Evolutionary conservation across 441 rosid species (phyloP), one percentile per base, ranked within the genome.

Genomic region (Erodium chrysanthum): DNA sequence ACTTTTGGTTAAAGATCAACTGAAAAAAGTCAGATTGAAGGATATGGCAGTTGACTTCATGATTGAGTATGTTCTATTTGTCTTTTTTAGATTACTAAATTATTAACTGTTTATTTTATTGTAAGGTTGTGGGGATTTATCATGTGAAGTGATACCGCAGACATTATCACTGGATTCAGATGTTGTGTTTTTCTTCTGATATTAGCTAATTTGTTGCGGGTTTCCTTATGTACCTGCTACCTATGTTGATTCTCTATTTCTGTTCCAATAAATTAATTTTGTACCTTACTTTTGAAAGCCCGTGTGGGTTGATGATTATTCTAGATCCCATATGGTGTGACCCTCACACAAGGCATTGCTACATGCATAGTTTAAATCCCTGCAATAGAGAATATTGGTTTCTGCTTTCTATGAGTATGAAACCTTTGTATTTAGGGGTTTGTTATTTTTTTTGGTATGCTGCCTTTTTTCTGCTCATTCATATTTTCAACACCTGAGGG

Each of bases 21-120:
- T 94, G 84, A 86, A 82, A 75, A 91, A 79, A 81, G 83, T 91
- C 66, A 91, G 80, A 72, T 89, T 94, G 64, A 87, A 87, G 78
- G 97, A 90, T 68, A 73, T 78, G 64, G 84, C 94, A 0, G 74
- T 71, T 33, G 84, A 80, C 58, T 87, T 88, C 81, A 73, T 85
- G 81, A 83, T 90, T 5, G 95, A 91, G 99, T 94, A 78, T 78
- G 92, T 76, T 65, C 67, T 17, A 17, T 63, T 65, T 56, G 11
- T 56, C 40, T 61, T 61, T 12, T 61, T 61, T 61, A 61, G n/a
- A 10, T 61, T 37, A 14, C 7, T 61, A 61, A 5, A 29, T 23
- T 10, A 10, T 25, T 29, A 11, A 23, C 25, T 7, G 61, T 60
- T 18, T 54, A 21, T 21, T 20, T 54, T 56, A 11, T 20, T 22